Evolutionary conservation across 345 rosid species (phyloP), one percentile per base, ranked within the genome.

Genomic region (Camelina laxa): DNA sequence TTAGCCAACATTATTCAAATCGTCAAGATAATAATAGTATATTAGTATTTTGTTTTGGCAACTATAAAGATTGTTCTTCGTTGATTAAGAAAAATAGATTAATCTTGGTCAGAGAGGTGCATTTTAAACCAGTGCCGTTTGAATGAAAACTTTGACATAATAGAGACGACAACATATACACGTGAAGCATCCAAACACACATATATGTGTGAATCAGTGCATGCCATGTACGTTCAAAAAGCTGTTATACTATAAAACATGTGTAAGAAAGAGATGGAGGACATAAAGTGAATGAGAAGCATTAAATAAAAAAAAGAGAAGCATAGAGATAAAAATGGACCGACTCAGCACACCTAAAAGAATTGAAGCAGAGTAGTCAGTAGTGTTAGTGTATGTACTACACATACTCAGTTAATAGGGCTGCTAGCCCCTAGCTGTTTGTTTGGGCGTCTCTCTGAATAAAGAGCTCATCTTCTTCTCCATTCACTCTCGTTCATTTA

Each of bases 171-270:
- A 15, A 6, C 15, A 54, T 4, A 65, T 24, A 70, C 49, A 65
- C 36, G 69, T 60, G 79, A 76, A 76, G 70, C 47, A 65, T 38
- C 49, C 49, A 48, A 47, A 65, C 12, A 19, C 56, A 30, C 6
- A 20, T n/a, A 13, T 21, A 13, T 70, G 60, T 64, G 74, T 36
- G 66, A 69, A 64, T 77, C 74, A 68, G 74, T 75, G 80, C 76
- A 77, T 71, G 76, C 21, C 20, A 71, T 77, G 61, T 70, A 76
- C 72, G 76, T 70, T 39, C 7, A 7, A 70, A 27, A 76, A 57
- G 61, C 75, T 69, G 76, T 48, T 7, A 22, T 47, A n/a, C n/a
- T n/a, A 6, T 47, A 6, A 65, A 62, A 22, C 75, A 65, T 65
- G 58, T 66, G 70, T 65, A 49, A 66, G 67, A 66, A 36, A 20